These are phyloP conservation scores for Plasmodium ovale DNA, from an alignment of 169 alveolate genomes.

Conservation along the genomic window DNA sequence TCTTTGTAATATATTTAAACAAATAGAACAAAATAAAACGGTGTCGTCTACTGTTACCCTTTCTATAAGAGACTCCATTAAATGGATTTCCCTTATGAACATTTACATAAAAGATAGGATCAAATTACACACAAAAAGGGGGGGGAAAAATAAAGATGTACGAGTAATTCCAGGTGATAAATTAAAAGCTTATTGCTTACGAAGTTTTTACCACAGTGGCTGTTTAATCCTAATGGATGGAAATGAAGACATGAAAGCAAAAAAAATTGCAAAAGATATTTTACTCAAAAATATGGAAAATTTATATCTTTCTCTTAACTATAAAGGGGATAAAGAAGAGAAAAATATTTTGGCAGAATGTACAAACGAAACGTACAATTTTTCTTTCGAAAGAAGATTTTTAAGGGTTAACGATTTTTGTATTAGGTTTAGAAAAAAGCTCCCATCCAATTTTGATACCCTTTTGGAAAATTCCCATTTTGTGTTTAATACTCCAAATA, in stretches of 20 bases:
- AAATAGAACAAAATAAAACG: conserved; percentile 22
- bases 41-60: not conserved
- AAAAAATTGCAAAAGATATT: conserved; percentile 11
- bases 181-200: conserved; percentile 13
- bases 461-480: conserved; percentile 70
- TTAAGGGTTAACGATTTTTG: conserved; percentile 41
- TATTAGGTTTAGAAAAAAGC: conserved; percentile 32
- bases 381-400: conserved; percentile 9
- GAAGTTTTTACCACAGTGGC: conserved; percentile 67
- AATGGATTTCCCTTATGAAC: conserved; percentile 62
- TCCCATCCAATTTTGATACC: not conserved
- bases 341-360: too few species aligned
- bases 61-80: conserved; percentile 47
- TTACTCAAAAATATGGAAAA: conserved; percentile 23
- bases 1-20: conserved; percentile 48
- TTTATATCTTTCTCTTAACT: conserved; percentile 1
- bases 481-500: conserved; percentile 92
- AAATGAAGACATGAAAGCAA: conserved; percentile 41
- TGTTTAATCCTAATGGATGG: conserved; percentile 65
- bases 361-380: not conserved
- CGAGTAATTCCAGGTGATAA: not conserved
- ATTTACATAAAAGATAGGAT: conserved; percentile 7
- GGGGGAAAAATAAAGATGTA: not conserved
- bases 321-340: not conserved
- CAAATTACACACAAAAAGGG: not conserved